These are phyloP conservation scores for Syncephalastrum sp. DNA, from an alignment of 371 early-diverging fungal species.

Conservation along the genomic window DNA sequence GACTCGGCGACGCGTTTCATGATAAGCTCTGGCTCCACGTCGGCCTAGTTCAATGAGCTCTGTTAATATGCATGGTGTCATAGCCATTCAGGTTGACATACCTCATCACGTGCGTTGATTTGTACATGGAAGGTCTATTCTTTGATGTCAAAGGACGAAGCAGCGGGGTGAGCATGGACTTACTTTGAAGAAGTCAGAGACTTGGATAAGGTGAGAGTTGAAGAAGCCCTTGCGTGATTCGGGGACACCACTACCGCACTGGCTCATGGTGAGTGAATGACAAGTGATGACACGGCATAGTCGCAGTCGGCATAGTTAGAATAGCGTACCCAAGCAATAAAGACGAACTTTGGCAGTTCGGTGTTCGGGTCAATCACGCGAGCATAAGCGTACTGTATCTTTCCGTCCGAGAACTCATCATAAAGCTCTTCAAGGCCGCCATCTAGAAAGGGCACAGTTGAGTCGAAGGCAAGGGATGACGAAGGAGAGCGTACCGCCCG, in stretches of 20 bases:
- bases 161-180: not conserved
- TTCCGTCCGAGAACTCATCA: constrained; percentile 90
- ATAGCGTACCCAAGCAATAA: constrained; percentile 84
- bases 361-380: constrained; percentile 87
- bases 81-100: constrained; percentile 9
- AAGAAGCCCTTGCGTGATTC: constrained; percentile 88
- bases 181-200: constrained; percentile 76
- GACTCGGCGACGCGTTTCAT: constrained; percentile 84
- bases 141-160: not conserved
- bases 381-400: constrained; percentile 88
- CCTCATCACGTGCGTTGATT: constrained; percentile 86
- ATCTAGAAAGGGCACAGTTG: constrained; percentile 28
- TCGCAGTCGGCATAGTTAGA: no score
- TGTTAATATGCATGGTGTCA: not conserved
- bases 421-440: constrained; percentile 83
- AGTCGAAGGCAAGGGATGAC: not conserved
- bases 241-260: constrained; percentile 95
- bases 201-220: constrained; percentile 80
- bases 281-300: not conserved
- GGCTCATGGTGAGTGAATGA: not conserved
- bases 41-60: constrained; percentile 43
- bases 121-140: constrained; percentile 82
- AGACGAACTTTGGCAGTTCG: constrained; percentile 82
- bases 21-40: constrained; percentile 80
- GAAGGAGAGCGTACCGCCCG: constrained; percentile 51